phyloP scores from a whole-genome alignment of 148 eudicot species.

The Silene latifolia region DNA sequence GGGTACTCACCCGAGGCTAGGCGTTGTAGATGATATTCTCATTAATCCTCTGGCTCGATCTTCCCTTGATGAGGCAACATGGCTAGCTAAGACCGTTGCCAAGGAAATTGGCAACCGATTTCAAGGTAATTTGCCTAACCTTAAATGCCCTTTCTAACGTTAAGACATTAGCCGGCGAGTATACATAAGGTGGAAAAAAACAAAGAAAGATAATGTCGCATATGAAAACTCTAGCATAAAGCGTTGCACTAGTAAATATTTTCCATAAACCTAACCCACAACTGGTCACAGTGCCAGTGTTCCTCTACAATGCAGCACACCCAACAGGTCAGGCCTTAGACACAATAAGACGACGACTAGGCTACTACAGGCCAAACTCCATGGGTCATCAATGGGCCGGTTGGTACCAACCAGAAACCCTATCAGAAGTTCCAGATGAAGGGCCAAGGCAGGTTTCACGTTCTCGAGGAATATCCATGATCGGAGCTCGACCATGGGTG shows the following conservation, averaged over 20 bases:
- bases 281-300: conserved; percentile 48
- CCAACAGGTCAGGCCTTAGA: conserved; percentile 57
- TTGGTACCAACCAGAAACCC: conserved; percentile 43
- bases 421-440: conserved; percentile 43
- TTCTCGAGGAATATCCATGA: conserved; percentile 46
- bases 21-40: conserved; percentile 57
- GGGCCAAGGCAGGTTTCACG: conserved; percentile 46
- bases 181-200: too few relatives aligned
- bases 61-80: conserved; percentile 61
- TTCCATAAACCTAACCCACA: neutral
- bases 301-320: conserved; percentile 50
- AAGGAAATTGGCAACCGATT: conserved; percentile 53
- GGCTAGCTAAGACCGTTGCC: conserved; percentile 54
- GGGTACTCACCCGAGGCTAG: conserved; percentile 62
- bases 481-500: conserved; percentile 56
- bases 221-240: neutral
- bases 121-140: conserved; percentile 36
- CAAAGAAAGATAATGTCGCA: too few relatives aligned
- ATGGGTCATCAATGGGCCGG: conserved; percentile 60
- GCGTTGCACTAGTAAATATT: neutral
- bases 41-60: conserved; percentile 51
- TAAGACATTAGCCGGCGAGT: too few relatives aligned
- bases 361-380: conserved; percentile 50
- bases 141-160: too few relatives aligned
- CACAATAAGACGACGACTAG: conserved; percentile 49